Percentiles rank a stretch among this genome's conserved stretches.
Evolutionary conservation across 345 rosid species (phyloP).

Genomic region (Aquilaria malaccensis): DNA sequence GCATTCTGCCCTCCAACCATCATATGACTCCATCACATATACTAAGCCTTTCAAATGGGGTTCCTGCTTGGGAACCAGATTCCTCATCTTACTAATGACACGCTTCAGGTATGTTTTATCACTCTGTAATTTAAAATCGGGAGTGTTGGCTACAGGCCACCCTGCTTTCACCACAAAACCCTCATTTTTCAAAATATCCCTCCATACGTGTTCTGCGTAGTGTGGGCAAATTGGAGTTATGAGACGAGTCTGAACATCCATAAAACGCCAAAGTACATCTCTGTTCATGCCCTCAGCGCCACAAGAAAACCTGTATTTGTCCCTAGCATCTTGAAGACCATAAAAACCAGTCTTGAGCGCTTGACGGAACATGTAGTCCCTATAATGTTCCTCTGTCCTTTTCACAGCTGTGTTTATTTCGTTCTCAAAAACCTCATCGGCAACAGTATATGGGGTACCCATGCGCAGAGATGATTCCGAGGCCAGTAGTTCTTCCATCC

Average conservation of each 20-base stretch:
- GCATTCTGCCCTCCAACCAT: slow-evolving; percentile 89
- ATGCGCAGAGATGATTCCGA: slow-evolving; percentile 64
- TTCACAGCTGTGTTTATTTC: slow-evolving; percentile 79
- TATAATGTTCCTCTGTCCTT: slow-evolving; percentile 57
- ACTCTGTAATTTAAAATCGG: slow-evolving; percentile 70
- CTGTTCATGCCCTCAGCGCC: slow-evolving; percentile 71
- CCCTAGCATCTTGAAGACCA: slow-evolving; percentile 90
- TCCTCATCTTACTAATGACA: slow-evolving; percentile 67
- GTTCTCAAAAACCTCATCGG: slow-evolving; percentile 80
- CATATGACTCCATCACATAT: slow-evolving; percentile 72
- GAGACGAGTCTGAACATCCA: slow-evolving; percentile 91
- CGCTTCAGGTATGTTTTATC: slow-evolving; percentile 91
- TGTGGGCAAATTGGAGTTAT: slow-evolving; percentile 93
- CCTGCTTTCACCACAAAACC: slow-evolving; percentile 78
- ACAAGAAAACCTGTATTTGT: slow-evolving; percentile 84
- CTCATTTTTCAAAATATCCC: slow-evolving; percentile 68
- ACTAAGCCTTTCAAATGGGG: slow-evolving; percentile 51
- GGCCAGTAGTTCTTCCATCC: slow-evolving; percentile 83
- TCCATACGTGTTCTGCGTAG: slow-evolving; percentile 86
- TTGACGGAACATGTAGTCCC: slow-evolving; percentile 76
- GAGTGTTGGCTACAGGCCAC: slow-evolving; percentile 68
- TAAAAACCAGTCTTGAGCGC: slow-evolving; percentile 87
- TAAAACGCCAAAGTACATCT: slow-evolving; percentile 55
- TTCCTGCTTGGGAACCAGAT: slow-evolving; percentile 70
- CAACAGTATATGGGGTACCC: slow-evolving; percentile 65